Percentiles rank a stretch among this genome's conserved stretches.
These are phyloP conservation scores for Colletotrichum sojae DNA, from an alignment of 2,329 filamentous ascomycete genomes.

Conservation along the genomic window DNA sequence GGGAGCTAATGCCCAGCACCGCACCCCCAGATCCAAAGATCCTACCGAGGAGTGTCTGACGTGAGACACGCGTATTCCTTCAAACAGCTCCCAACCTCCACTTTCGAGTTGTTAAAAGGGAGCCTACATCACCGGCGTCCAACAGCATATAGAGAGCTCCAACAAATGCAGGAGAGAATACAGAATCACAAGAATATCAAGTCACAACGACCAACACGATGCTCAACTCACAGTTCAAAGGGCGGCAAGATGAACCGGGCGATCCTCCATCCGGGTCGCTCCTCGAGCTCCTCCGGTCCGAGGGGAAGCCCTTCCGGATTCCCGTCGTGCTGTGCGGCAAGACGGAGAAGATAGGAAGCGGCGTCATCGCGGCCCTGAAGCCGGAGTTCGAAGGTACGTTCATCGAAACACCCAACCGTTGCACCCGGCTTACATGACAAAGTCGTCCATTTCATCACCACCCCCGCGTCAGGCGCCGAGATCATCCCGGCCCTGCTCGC, in stretches of 20 bases:
- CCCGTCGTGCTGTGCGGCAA: slow-evolving; percentile 47
- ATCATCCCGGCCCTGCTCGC: slow-evolving; percentile 40
- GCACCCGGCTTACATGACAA: background rate
- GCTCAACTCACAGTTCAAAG: slow-evolving; percentile 24
- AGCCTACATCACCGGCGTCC: too few species aligned
- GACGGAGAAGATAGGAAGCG: slow-evolving; percentile 43
- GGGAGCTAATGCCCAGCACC: too few species aligned
- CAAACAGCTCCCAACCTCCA: too few species aligned
- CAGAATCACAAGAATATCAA: background rate
- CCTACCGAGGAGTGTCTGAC: too few species aligned
- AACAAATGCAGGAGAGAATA: background rate
- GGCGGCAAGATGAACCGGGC: slow-evolving; percentile 3
- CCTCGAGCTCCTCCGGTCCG: background rate
- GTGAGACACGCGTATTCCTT: too few species aligned
- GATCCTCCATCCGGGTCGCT: slow-evolving; percentile 2
- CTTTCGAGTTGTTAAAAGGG: too few species aligned
- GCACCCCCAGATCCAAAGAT: too few species aligned
- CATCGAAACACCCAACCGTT: background rate
- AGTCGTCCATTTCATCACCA: slow-evolving; percentile 41
- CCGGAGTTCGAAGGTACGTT: slow-evolving; percentile 46
- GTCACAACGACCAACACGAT: background rate
- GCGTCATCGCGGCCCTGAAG: slow-evolving; percentile 45
- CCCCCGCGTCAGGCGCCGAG: slow-evolving; percentile 30
- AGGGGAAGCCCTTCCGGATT: background rate
- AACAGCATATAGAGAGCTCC: background rate